Base-by-base conservation (phyloP, 2,329 filamentous ascomycete species). In the Pseudocercospora vitis region DNA sequence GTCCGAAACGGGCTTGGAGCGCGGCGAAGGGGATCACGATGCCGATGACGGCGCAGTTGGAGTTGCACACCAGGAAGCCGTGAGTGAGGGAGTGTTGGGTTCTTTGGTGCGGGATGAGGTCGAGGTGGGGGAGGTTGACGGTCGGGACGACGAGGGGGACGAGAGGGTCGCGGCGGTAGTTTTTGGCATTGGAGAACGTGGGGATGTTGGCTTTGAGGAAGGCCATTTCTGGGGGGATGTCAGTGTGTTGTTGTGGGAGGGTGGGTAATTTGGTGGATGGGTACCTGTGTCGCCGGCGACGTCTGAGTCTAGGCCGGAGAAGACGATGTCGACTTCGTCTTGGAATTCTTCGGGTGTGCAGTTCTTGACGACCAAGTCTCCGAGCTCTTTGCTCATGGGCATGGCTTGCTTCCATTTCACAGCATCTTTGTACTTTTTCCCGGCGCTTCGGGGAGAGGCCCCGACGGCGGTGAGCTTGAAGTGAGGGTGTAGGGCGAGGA, bases 161-260 rank as follows among this genome's bases (percentile, higher is more conserved):
- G 45, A 92, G 79, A 16, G 91, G 90, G 71, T 96, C 86, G 70
- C 87, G 87, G 65, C 94, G 88, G 81, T 96, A 90, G 82, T 96
- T 97, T 76, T 96, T 96, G 48, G 94, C 91, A 73, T 97, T 99
- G 66, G 91, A 96, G 78, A 99, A 97, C 71, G 96, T 88, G 66
- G 89, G 85, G 48, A 96, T 84, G 68, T 96, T 86, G 57, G 90
- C 86, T 69, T 87, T 87, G 68, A 95, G 81, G 73, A 97, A 97
- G 63, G 88, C 88, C 82, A 89, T 89, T 74, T 97, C 91, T 91
- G 58, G 12, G 28, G 3, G 19, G n/a, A 12, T 18, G 33, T 66
- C 52, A 56, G 24, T 57, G n/a, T 8, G 26, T 21, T 18, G n/a
- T 7, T 5, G 23, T 11, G 5, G 19, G 19, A 14, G 9, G 4